Conservation (phyloP, 495 filamentous ascomycete species). For the Penicillium crystallinum region DNA sequence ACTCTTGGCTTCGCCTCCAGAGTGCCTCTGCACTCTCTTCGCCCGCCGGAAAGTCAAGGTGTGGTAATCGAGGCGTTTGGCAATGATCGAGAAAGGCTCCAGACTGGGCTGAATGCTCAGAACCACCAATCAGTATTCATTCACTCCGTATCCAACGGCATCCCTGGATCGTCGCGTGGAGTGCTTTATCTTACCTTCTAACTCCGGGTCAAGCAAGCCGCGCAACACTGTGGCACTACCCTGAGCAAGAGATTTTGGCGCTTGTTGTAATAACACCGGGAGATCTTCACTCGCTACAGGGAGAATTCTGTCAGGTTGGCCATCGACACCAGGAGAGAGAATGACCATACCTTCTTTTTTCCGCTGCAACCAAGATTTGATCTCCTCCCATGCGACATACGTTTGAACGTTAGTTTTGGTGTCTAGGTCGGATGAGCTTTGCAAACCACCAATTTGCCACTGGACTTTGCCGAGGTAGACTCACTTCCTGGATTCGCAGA, state of each 20-base stretch:
- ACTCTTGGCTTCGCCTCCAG: constrained; percentile 46
- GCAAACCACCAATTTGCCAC: not conserved
- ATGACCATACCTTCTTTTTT: constrained; percentile 18
- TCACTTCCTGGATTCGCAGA: constrained; percentile 24
- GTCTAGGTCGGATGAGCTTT: constrained; percentile 8
- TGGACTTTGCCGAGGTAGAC: not conserved
- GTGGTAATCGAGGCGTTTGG: constrained; percentile 17
- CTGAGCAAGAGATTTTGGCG: constrained; percentile 17
- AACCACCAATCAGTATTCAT: not conserved
- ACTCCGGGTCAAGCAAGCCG: constrained; percentile 20
- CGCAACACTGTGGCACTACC: constrained; percentile 18
- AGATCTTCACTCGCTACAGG: constrained; percentile 15
- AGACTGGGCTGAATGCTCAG: constrained; percentile 11
- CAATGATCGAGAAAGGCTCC: constrained; percentile 32
- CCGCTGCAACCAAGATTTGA: constrained; percentile 18
- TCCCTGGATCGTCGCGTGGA: not conserved
- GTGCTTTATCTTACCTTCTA: constrained; percentile 14
- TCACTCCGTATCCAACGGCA: not conserved
- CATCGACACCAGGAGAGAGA: not conserved
- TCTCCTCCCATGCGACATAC: constrained; percentile 12
- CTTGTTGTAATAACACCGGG: constrained; percentile 20
- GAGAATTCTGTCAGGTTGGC: not conserved
- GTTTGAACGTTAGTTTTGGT: constrained; percentile 18
- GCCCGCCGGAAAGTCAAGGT: constrained; percentile 29
- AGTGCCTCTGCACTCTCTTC: constrained; percentile 34